Base-by-base conservation (phyloP, 2,329 filamentous ascomycete species). In the Arthroderma uncinatum region DNA sequence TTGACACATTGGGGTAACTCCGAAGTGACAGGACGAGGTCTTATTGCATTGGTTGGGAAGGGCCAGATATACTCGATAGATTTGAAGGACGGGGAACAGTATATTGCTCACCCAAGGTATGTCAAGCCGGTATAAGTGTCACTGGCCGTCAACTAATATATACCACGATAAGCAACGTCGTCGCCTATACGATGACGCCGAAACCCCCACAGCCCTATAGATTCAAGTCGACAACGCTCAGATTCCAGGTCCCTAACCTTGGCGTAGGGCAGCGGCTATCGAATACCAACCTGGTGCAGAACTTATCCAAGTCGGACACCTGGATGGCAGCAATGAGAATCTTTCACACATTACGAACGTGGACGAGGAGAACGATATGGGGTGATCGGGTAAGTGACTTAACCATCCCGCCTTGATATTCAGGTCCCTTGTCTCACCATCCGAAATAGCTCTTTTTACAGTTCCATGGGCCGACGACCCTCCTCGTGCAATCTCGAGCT, bases 1-100 rank as follows among this genome's bases (percentile, higher is more conserved):
- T 68, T 95, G 54, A 84, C 89, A 48, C 85, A 96, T 68, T 97
- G 92, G 92, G 93, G 93, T 64, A 93, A 83, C 74, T 91, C 92
- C 10, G 82, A 87, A 62, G 78, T 96, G 59, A 95, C 90, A 0
- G 93, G 93, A 39, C 82, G 93, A 62, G 93, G 93, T 0, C 77
- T 98, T 21, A 81, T 91, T 0, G 92, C 90, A 1, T 77, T 98
- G 14, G 84, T 87, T 7, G 90, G 91, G 5, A 87, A 86, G 19
- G 93, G 93, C 0, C 89, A 96, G 67, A 83, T 95, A 59, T 95
- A 96, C 70, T 86, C 93, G 64, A 78, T 98, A 34, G 84, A 83
- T 1, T 74, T 98, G 54, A 84, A 82, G 59, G 82, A 85, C 25
- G 90, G 87, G 16, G 93, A 98, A 69, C 87, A 93, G 70, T 92